Evolutionary conservation across 2,329 filamentous ascomycete species (phyloP), one percentile per base, ranked within the genome.

Genomic region (Aureobasidium uvarum): DNA sequence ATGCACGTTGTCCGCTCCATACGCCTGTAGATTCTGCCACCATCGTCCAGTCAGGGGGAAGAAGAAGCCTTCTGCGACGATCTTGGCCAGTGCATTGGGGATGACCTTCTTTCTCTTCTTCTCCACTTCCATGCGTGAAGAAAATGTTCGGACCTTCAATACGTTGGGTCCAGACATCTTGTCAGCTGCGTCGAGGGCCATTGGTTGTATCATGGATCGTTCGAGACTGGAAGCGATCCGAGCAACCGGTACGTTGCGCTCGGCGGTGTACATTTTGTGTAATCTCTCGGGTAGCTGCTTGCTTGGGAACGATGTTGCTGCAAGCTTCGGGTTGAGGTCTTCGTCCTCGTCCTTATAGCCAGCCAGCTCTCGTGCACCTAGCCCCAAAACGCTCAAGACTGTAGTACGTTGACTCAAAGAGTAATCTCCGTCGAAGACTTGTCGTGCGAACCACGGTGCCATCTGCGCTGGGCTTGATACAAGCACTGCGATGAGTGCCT

Each of bases 351-450:
- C 78, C 54, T 89, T 86, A 69, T 90, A 86, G 0, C 95, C 93
- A 1, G 92, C 91, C 11, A 99, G 77, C 76, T 98, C 93, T 66
- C 94, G 85, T 2, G 91, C 91, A 36, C 89, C 86, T 0, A 99
- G 79, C 0, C 93, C 94, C 4, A 99, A 80, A 0, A 91, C 88
- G 23, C 91, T 89, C 62, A 99, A 86, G 43, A 98, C 83, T 0
- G 90, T 86, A 8, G 89, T 90, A 45, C 95, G 85, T 74, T 98
- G 94, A 0, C 88, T 85, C 43, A 98, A 80, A 0, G 93, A 96
- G 76, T 95, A 93, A 74, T 99, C 95, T 18, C 93, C 93, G 48
- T 92, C 89, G 74, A 97, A 98, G 74, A 95, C 96, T 0, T 90
- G 89, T 65, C 88, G 86, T 3, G 89, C 87, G 66, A 96, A 91